Evolutionary conservation across 176 grass and related monocot species (phyloP), one percentile per base, ranked within the genome.

Genomic region (Oryza officinalis): DNA sequence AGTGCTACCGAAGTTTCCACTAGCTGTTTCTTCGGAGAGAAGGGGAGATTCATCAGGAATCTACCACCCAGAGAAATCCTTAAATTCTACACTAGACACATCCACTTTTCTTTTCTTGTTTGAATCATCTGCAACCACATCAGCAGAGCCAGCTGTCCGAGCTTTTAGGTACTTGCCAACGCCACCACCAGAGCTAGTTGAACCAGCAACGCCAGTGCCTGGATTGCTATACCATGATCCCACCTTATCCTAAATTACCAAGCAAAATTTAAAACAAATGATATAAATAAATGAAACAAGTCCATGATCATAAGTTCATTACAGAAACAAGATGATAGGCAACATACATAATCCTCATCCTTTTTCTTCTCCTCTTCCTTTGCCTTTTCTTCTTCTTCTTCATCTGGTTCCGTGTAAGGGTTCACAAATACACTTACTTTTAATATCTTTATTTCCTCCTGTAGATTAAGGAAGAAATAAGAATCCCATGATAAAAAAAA

Each of bases 381-480:
- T 74, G 75, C 87, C 77, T 93, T 93, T 79, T 90, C 89, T 90
- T 95, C 93, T 92, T 95, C 93, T 81, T 95, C 96, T 72, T 98
- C 96, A 25, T 98, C 96, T 23, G 85, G 89, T 73, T 98, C 96
- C 15, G 83, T 85, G 75, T 95, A 98, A 84, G 93, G 96, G 84
- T 98, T 98, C 74, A 98, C 91, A 14, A 98, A 95, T 37, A 98
- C 65, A 28, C 72, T 88, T 64, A 88, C 85, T 79, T 83, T 89
- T 69, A 82, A 85, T 86, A 98, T 92, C 91, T 98, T 98, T 86
- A 98, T 95, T 86, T 98, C 92, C 78, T 94, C 96, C 96, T 98
- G 83, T 32, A 90, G 75, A 85, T 57, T 8, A 80, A 84, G 47
- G 50, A 10, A 31, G 13, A 28, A 75, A 81, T 38, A 75, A 28